Base-by-base conservation (phyloP, 208 protist species). In the Hexamita inflata region DNA sequence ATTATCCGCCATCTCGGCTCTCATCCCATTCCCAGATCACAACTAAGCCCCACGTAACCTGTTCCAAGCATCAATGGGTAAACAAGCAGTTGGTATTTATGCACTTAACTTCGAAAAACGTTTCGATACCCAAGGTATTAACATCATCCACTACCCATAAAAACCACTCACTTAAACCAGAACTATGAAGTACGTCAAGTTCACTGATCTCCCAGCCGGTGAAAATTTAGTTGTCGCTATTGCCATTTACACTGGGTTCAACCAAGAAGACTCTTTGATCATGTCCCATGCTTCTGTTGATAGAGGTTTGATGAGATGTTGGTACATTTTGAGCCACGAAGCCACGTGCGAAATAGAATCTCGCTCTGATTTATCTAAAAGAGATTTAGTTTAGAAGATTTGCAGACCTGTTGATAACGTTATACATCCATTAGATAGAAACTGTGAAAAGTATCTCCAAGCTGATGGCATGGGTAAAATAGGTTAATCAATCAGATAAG, bases 11-110 rank as follows among this genome's bases (percentile, higher is more conserved):
- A 1, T 58, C 13, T 93, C 94, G 1, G 92, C 91, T 53, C 88
- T 98, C 62, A 95, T 98, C 81, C 97, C 97, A 0, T 99, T 95
- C 84, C 96, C 97, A 4, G 93, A 99, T 85, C 97, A 99, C 85
- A 99, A 99, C 84, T 96, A 99, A 84, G 97, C 94, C 0, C 95
- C 96, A 26, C 89, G 97, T 53, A 99, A 99, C 62, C 58, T 65
- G 13, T 98, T 98, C 82, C 96, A 99, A 87, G 98, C 93, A 73
- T 95, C 96, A 57, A 99, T 99, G 97, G 97, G 96, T 76, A 99
- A 98, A 81, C 95, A 99, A 83, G 94, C 93, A 1, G 91, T 97
- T 15, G 94, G 94, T 40, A 88, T 87, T 13, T 93, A 96, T 82
- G 91, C 88, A 13, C 42, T 58, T 1, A 78, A 78, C 59, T 87